phyloP scores from a whole-genome alignment of 2,329 filamentous ascomycete species.

The Ascochyta rabiei region DNA sequence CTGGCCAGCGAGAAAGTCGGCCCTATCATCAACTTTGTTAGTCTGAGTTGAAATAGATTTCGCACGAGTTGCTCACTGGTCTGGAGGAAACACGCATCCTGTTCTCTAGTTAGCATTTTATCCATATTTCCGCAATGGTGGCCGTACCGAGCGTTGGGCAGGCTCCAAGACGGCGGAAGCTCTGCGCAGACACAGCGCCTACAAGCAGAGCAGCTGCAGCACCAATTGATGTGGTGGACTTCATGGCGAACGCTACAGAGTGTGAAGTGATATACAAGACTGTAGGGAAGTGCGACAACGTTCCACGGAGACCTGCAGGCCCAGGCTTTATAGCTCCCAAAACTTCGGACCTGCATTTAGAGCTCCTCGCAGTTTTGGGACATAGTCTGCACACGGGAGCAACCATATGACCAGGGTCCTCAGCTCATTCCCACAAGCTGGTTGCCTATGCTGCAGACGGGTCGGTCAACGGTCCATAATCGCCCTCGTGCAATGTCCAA shows the following conservation, averaged over 20 bases:
- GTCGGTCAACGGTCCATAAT: constrained; percentile 19
- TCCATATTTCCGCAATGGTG: neutral
- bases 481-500: constrained; percentile 37
- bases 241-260: constrained; percentile 37
- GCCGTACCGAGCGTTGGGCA: constrained; percentile 60
- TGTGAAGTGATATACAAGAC: constrained; percentile 18
- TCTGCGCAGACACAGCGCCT: constrained; percentile 52
- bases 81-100: constrained; percentile 62
- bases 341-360: constrained; percentile 32
- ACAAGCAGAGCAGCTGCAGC: constrained; percentile 38
- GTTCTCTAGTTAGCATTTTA: constrained; percentile 22
- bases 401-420: constrained; percentile 18
- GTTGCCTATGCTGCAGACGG: constrained; percentile 19
- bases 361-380: constrained; percentile 7
- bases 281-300: constrained; percentile 27
- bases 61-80: constrained; percentile 53
- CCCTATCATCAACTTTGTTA: constrained; percentile 49
- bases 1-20: constrained; percentile 83
- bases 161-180: constrained; percentile 61
- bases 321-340: constrained; percentile 37
- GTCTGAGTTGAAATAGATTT: constrained; percentile 9
- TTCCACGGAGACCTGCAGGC: constrained; percentile 19
- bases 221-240: constrained; percentile 35
- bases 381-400: constrained; percentile 5
- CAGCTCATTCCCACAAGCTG: constrained; percentile 19